Evolutionary conservation across 306 rosid species (phyloP).

Genomic region (Mimosa pudica): DNA sequence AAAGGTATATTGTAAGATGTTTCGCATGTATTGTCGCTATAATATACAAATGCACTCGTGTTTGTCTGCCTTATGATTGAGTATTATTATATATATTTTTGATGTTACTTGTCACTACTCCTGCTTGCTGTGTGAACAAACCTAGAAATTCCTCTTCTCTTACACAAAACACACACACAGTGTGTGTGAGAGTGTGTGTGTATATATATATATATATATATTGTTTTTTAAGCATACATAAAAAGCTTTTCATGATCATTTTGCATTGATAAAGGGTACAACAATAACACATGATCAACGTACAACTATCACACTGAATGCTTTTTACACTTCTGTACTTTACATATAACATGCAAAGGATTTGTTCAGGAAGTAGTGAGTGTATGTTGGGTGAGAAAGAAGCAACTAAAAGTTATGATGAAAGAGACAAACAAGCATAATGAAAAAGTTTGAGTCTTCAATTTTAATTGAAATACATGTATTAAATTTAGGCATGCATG

Average conservation of each 20-base stretch:
- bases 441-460: constrained; percentile 1
- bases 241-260: background rate
- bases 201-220: background rate
- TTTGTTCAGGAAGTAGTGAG: background rate
- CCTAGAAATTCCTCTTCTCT: background rate
- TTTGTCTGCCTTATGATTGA: constrained; percentile 22
- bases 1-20: constrained; percentile 13
- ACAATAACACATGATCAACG: background rate
- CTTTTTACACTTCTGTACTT: background rate
- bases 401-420: background rate
- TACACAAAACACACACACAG: too few species aligned
- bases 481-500: background rate
- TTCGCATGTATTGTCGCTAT: background rate
- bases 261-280: background rate
- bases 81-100: constrained; percentile 31
- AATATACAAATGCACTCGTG: constrained; percentile 21
- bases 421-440: background rate
- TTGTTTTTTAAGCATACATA: background rate
- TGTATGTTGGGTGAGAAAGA: background rate
- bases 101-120: constrained; percentile 36
- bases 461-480: background rate
- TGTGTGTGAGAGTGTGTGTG: too few species aligned
- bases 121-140: background rate
- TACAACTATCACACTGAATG: background rate
- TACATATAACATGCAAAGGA: background rate